Base-by-base conservation (phyloP, 78 protist species). In the Thecamonas trahens region DNA sequence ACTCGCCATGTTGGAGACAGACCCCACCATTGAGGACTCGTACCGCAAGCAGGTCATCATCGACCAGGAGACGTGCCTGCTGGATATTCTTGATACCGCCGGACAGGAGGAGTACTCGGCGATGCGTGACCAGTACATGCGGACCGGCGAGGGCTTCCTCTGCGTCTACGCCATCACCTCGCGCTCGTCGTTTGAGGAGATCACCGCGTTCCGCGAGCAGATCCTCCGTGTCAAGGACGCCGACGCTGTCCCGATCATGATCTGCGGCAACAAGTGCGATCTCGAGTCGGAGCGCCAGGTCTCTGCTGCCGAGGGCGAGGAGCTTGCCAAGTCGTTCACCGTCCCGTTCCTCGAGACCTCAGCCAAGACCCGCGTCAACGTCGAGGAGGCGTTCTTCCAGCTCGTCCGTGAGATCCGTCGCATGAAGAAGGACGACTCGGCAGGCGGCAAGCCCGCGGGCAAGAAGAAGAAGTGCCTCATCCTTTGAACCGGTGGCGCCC, bases 251-350 rank as follows among this genome's bases (percentile, higher is more conserved):
- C 94, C 97, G 35, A 67, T 85, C 34, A 82, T 93, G 32, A n/a
- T 89, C 5, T 85, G 81, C 35, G 97, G 93, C 22, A 92, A 92
- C 82, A 92, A 93, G 49, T 37, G 65, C 45, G 97, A 93, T 72
- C 40, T 87, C 1, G 81, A 34, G 24, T 42, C 29, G 4, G 55
- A 71, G 26, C 71, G 87, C 18, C 65, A 15, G 9, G 88, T 92
- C 22, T 37, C 89, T 26, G 32, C 20, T 34, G n/a, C 18, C 0
- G 90, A 91, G 54, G 96, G 79, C 47, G 42, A 63, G 18, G 52
- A n/a, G 5, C 73, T 87, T 18, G 93, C 95, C 29, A 39, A 44
- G 15, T 14, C 63, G 52, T 66, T 77, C 35, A 66, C 55, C 32
- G 44, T 61, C 22, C 74, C 78, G 14, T 94, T 77, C 61, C 44